These are phyloP conservation scores for Phytophthora brassicae DNA, from an alignment of 352 stramenopile genomes.

Conservation along the genomic window DNA sequence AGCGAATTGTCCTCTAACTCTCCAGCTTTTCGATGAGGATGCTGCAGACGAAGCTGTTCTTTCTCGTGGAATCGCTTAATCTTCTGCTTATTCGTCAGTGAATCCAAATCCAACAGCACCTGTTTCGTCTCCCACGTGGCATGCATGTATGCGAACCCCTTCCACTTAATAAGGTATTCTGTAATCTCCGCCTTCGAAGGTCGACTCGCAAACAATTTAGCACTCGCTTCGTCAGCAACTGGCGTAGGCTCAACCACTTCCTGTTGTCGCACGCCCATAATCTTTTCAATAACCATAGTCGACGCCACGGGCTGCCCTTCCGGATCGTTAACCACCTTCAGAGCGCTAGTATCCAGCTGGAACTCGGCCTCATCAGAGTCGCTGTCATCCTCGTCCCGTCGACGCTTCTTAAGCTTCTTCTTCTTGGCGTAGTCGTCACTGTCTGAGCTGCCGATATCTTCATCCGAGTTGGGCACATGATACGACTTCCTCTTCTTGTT, in stretches of 20 bases:
- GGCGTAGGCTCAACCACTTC: conserved; percentile 37
- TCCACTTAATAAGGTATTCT: conserved; percentile 92
- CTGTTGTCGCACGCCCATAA: conserved; percentile 75
- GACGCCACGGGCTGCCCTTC: conserved; percentile 13
- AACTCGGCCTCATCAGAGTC: conserved; percentile 54
- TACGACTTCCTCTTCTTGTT: conserved; percentile 82
- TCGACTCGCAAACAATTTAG: conserved; percentile 42
- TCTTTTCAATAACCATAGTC: conserved; percentile 88
- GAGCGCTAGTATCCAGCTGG: conserved; percentile 33
- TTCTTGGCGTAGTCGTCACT: conserved; percentile 42
- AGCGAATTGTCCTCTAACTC: conserved; percentile 38
- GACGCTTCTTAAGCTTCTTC: conserved; percentile 36
- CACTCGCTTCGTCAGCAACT: conserved; percentile 21
- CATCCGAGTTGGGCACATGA: conserved; percentile 78
- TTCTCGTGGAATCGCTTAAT: conserved; percentile 91
- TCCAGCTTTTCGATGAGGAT: conserved; percentile 47
- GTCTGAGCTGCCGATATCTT: conserved; percentile 55
- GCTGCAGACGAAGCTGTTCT: conserved; percentile 45
- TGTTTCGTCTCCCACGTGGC: conserved; percentile 82
- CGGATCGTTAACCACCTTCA: conserved; percentile 29
- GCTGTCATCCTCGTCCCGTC: conserved; percentile 28
- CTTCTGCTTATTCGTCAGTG: conserved; percentile 83
- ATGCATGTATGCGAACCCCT: conserved; percentile 89
- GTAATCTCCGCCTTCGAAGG: conserved; percentile 40
- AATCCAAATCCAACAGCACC: conserved; percentile 75